A percentile compares a stretch with the other conserved stretches of the same genome.
Conservation (phyloP, 2,329 filamentous ascomycete species). For the Arachnomyces sp. region DNA sequence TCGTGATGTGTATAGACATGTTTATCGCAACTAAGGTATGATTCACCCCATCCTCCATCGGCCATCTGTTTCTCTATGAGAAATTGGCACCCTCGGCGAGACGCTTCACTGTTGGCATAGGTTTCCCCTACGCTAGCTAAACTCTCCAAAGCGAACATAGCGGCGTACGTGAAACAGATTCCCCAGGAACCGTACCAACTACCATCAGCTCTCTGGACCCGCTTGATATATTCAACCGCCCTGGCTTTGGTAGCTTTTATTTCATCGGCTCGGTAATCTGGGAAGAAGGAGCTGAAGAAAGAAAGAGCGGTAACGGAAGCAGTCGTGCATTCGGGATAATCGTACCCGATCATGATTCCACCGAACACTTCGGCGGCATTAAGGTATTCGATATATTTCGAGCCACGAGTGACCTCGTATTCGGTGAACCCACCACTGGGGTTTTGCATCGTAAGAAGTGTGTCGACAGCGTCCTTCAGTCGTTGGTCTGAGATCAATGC, state of each 20-base stretch:
- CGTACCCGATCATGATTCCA: conserved; percentile 96
- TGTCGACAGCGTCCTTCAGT: conserved; percentile 81
- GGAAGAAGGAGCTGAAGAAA: conserved; percentile 72
- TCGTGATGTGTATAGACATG: conserved; percentile 68
- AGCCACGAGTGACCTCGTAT: conserved; percentile 77
- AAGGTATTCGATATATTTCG: conserved; percentile 68
- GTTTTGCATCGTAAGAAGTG: conserved; percentile 87
- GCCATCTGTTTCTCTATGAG: conserved; percentile 72
- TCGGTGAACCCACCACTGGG: conserved; percentile 75
- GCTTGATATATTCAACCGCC: conserved; percentile 75
- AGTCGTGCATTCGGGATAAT: conserved; percentile 96
- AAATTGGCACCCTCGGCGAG: conserved; percentile 74
- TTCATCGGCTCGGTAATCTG: conserved; percentile 67
- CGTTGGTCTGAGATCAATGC: conserved; percentile 65
- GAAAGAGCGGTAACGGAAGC: conserved; percentile 82
- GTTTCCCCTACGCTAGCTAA: conserved; percentile 73
- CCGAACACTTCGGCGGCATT: conserved; percentile 97
- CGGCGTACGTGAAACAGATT: conserved; percentile 95
- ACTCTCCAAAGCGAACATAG: conserved; percentile 91
- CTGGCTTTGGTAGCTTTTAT: conserved; percentile 63
- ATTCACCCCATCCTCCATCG: conserved; percentile 96
- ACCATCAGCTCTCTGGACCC: conserved; percentile 69
- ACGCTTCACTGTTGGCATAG: conserved; percentile 62
- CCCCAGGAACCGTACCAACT: conserved; percentile 98
- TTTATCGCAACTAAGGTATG: conserved; percentile 75